phyloP scores from a whole-genome alignment of 352 stramenopile species.

The Globisporangium nagaii region DNA sequence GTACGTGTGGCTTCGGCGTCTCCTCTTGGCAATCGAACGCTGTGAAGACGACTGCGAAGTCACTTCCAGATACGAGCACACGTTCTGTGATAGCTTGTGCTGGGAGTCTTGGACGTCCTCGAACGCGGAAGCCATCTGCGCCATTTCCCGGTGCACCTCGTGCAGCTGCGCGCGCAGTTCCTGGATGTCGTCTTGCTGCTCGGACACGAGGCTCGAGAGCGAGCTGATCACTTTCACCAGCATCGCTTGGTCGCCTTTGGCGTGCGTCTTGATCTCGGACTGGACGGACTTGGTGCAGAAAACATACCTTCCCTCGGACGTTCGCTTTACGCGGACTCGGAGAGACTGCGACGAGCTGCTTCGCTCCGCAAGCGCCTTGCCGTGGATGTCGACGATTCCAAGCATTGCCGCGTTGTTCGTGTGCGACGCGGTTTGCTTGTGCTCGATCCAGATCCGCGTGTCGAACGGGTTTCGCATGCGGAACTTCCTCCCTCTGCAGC shows the following conservation, averaged over 20 bases:
- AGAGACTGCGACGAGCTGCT: not conserved
- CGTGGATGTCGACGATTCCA: not conserved
- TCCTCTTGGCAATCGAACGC: not conserved
- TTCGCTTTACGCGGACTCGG: not conserved
- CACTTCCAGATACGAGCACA: constrained; percentile 9
- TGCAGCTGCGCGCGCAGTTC: constrained; percentile 5
- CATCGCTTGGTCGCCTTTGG: constrained; percentile 22
- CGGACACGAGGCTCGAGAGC: constrained; percentile 33
- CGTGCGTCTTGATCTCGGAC: constrained; percentile 16
- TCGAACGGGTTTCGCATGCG: constrained; percentile 23
- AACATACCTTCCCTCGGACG: not conserved
- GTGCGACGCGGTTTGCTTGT: constrained; percentile 24
- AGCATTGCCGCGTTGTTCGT: constrained; percentile 7
- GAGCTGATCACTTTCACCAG: constrained; percentile 34
- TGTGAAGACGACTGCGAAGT: not conserved
- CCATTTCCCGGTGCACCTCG: constrained; percentile 1
- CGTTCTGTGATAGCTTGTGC: constrained; percentile 9
- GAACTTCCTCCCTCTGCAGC: constrained; percentile 30
- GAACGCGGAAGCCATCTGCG: constrained; percentile 11
- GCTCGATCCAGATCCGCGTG: constrained; percentile 18
- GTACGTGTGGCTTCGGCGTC: not conserved
- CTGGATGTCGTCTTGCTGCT: constrained; percentile 33
- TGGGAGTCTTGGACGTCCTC: constrained; percentile 10
- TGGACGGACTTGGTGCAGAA: constrained; percentile 19
- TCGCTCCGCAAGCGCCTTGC: not conserved